Base-by-base conservation (phyloP, 177 flowering plant genomes). In the Tripterygium wilfordii region DNA sequence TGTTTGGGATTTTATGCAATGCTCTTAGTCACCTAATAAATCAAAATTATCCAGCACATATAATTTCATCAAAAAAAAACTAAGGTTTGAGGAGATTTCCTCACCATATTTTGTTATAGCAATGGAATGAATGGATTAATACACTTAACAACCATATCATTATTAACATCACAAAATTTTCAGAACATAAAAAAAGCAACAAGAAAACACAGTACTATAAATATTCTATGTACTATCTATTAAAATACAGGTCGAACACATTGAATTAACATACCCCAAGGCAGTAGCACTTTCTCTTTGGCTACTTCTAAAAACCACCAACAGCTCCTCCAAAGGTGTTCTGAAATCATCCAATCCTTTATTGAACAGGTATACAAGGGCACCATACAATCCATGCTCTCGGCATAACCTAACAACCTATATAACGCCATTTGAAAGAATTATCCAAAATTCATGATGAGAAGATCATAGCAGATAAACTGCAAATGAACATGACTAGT, bases 261-360 rank as follows among this genome's bases (percentile, higher is more conserved):
- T 26, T 8, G 7, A 19, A 5, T 26, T 18, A 42, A 59, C 75
- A 61, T 83, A 91, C 98, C 96, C 98, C 49, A 85, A 66, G 43
- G 72, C 56, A 66, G 71, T 45, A 54, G 85, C 80, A 65, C 30
- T 67, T 55, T 75, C 85, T 56, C 58, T 71, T 42, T 62, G 51
- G 65, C 85, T 73, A 58, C 67, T 74, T 54, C 55, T 68, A 26
- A 80, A 43, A 49, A 88, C 86, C 24, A 53, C 56, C 58, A 92
- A 67, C 45, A 92, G 85, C 69, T 92, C 98, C 69, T 92, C 98
- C 51, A 88, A 61, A 62, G 98, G 98, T 66, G 96, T 67, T 59
- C 67, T 76, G 63, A 75, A 92, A 76, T 92, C 98, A 76, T 84
- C 81, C 47, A 92, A 61, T 32, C 98, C 98, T 73, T 70, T 77